These are phyloP conservation scores for Salvia sclarea DNA, from an alignment of 305 asterid genomes.

Conservation along the genomic window DNA sequence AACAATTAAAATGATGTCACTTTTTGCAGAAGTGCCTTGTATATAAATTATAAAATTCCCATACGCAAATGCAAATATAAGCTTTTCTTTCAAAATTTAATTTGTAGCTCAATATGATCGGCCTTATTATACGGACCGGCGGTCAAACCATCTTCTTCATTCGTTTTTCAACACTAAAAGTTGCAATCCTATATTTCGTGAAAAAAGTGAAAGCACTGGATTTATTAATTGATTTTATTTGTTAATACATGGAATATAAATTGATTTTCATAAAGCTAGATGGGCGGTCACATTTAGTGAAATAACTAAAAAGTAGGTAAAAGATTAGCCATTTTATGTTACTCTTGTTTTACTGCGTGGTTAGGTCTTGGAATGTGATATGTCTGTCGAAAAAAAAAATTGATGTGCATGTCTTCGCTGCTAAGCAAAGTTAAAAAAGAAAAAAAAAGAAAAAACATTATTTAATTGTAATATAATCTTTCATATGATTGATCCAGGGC, in stretches of 20 bases:
- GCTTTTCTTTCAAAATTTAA: too few relatives aligned
- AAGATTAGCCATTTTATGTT: not conserved
- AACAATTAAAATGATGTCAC: not conserved
- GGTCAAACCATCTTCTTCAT: not conserved
- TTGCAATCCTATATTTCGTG: not conserved
- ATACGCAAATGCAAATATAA: too few relatives aligned
- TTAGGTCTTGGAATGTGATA: constrained; percentile 13
- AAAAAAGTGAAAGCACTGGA: not conserved
- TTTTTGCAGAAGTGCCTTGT: not conserved
- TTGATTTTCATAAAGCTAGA: not conserved
- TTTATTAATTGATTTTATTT: not conserved
- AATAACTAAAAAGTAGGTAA: not conserved
- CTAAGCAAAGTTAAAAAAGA: constrained; percentile 35
- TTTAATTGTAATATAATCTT: not conserved
- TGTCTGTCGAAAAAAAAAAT: not conserved
- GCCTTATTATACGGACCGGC: not conserved
- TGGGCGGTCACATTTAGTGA: not conserved
- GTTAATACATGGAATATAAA: too few relatives aligned
- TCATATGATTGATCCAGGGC: constrained; percentile 20
- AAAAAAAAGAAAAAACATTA: constrained; percentile 1
- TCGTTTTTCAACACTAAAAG: not conserved
- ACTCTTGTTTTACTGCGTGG: not conserved
- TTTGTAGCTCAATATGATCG: not conserved
- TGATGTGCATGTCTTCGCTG: constrained; percentile 17
- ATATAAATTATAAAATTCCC: too few relatives aligned